A percentile compares a stretch with the other conserved stretches of the same genome.
Evolutionary conservation across 2,329 filamentous ascomycete genomes (phyloP).

Genomic region (Neofusicoccum umdonicola): DNA sequence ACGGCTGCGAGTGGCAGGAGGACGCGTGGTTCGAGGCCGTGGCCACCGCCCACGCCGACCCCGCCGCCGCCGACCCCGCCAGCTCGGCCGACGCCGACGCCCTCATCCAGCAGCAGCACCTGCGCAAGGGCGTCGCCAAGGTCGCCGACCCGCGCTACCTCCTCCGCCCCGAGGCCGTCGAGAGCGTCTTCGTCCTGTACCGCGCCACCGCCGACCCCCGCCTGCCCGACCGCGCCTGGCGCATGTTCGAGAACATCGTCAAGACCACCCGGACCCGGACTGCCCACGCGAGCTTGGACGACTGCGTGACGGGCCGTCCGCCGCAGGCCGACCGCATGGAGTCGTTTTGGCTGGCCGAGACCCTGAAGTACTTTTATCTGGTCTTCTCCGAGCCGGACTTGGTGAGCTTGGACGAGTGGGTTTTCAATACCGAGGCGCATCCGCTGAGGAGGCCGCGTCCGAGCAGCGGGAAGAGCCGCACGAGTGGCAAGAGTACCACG

Average conservation of each 20-base stretch:
- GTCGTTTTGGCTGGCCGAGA: conserved; percentile 51
- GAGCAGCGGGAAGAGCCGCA: too few relatives aligned
- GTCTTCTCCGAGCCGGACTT: conserved; percentile 43
- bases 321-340: conserved; percentile 46
- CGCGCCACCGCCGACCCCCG: conserved; percentile 47
- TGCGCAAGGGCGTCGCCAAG: conserved; percentile 13
- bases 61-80: not conserved
- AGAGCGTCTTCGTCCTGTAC: conserved; percentile 58
- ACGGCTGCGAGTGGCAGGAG: conserved; percentile 55
- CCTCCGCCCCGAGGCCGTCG: conserved; percentile 55
- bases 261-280: conserved; percentile 43
- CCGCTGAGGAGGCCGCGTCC: conserved; percentile 5
- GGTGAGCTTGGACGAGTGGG: conserved; percentile 47
- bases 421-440: conserved; percentile 37
- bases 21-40: conserved; percentile 57
- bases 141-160: conserved; percentile 9
- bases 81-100: not conserved
- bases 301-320: conserved; percentile 39
- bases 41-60: conserved; percentile 38
- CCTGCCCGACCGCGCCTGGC: conserved; percentile 47
- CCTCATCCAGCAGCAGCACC: not conserved
- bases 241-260: conserved; percentile 49
- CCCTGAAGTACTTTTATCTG: conserved; percentile 51
- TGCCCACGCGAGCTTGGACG: conserved; percentile 45
- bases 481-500: too few relatives aligned